phyloP scores from a whole-genome alignment of 345 rosid genomes.

The Salix dunnii region DNA sequence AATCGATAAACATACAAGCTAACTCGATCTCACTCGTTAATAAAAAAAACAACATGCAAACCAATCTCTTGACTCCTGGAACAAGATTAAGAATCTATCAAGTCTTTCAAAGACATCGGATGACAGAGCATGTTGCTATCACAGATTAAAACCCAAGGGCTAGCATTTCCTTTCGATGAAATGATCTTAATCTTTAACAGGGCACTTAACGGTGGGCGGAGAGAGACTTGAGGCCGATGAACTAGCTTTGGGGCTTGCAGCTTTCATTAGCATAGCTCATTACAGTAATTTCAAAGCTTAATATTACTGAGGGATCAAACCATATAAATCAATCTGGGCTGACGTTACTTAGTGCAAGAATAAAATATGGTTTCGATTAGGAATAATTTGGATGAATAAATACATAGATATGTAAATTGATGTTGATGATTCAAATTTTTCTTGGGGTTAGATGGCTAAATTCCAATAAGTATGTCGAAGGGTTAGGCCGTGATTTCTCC shows the following conservation, averaged over 20 bases:
- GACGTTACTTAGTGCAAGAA: slow-evolving; percentile 13
- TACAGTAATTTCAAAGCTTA: not conserved
- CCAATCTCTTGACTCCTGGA: too few relatives aligned
- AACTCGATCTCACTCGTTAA: too few relatives aligned
- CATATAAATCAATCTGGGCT: not conserved
- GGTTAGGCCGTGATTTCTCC: too few relatives aligned
- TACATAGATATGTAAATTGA: too few relatives aligned
- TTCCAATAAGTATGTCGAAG: too few relatives aligned
- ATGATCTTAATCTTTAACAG: slow-evolving; percentile 54
- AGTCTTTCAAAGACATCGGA: not conserved
- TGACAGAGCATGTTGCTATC: not conserved
- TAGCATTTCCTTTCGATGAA: slow-evolving; percentile 31
- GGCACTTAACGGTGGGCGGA: slow-evolving; percentile 44
- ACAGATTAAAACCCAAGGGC: not conserved
- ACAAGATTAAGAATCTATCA: not conserved
- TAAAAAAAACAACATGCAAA: too few relatives aligned
- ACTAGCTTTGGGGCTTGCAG: slow-evolving; percentile 46
- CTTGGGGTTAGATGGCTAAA: too few relatives aligned
- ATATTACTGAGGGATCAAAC: slow-evolving; percentile 2
- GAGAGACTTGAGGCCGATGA: slow-evolving; percentile 51
- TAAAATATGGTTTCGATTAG: too few relatives aligned
- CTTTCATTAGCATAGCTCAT: slow-evolving; percentile 35
- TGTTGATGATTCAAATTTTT: too few relatives aligned
- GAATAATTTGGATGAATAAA: too few relatives aligned
- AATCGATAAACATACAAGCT: too few relatives aligned